Evolutionary conservation across 192 early-diverging fungal species (phyloP), one percentile per base, ranked within the genome.

Genomic region (Coemansia sp.): DNA sequence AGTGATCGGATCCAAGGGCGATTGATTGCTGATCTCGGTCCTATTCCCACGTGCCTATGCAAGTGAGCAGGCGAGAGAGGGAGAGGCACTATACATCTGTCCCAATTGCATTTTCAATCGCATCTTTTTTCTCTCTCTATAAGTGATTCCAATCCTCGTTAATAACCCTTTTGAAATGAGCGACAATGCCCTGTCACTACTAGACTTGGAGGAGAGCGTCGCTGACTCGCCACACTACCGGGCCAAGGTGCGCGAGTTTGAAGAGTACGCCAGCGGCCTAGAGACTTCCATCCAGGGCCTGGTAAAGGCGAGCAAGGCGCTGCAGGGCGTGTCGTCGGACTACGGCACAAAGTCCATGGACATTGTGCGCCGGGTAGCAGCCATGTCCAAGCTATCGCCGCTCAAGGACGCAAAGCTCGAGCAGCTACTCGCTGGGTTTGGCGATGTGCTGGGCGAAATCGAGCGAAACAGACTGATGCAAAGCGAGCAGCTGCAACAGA

Each of bases 401-500:
- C 24, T 71, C 17, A 59, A 59, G n/a, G 66, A 70, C 35, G n/a
- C 54, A 1, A 49, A 59, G 45, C 59, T 64, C 4, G 71, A 70
- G 43, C 68, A 62, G 49, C 51, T 51, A 4, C 65, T 83, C 29
- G 20, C 57, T 0, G 67, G 57, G 19, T 68, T 65, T 22, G 38
- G 65, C 54, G 71, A 65, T 2, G 42, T 69, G 12, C 24, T 71
- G n/a, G 19, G 41, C 0, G 82, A 84, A 37, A 77, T 84, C 27
- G 76, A 79, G 54, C 76, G 77, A 31, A 79, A 79, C 53, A 61
- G 74, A 11, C 32, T 53, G 25, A 60, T 84, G 68, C 82, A 79
- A 45, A 68, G 67, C 63, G 76, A 89, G 11, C 90, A 91, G 82
- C 75, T 91, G 10, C 76, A 77, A 46, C 79, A 90, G 45, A 90